Evolutionary conservation across 352 stramenopile genomes (phyloP), one percentile per base, ranked within the genome.

Genomic region (Phytophthora hibernalis): DNA sequence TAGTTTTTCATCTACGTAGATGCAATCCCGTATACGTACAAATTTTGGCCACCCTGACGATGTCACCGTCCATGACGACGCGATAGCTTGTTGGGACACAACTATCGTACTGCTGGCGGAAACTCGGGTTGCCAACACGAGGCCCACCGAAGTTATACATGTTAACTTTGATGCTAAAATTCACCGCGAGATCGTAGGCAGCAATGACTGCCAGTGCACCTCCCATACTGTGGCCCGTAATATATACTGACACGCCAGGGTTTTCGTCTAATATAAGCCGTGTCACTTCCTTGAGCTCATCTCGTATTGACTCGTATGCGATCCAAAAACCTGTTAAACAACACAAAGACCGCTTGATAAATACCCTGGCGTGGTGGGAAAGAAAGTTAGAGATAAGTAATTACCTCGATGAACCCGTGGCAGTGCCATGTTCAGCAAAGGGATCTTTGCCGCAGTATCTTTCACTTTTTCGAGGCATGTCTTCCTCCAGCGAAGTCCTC

Each of bases 171-270:
- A 93, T 92, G 65, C 69, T 92, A 62, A 93, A 92, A 68, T 93
- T 92, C 50, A 92, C 82, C 2, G 86, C 85, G 16, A 95, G 72
- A 59, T 97, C 89, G 61, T 96, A 95, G 4, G 87, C 89, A 26
- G 85, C 89, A 16, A 98, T 70, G 13, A 97, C 88, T 0, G 96
- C 92, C 22, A 98, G 73, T 5, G 91, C 90, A 11, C 91, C 96
- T 20, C 96, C 96, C 66, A 98, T 89, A 49, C 85, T 97, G 72
- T 98, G 95, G 0, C 96, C 96, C 11, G 92, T 97, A 11, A 98
- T 70, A 65, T 97, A 98, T 9, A 98, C 79, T 6, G 76, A 87
- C n/a, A 92, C 76, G n/a, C 87, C 84, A 2, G 87, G 85, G 24
- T 95, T 86, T 68, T 95, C 87, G 45, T 95, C 83, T 24, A 95